These are phyloP conservation scores for Austroboletus niveus DNA, from an alignment of 1,284 basidiomycete species.

Conservation along the genomic window DNA sequence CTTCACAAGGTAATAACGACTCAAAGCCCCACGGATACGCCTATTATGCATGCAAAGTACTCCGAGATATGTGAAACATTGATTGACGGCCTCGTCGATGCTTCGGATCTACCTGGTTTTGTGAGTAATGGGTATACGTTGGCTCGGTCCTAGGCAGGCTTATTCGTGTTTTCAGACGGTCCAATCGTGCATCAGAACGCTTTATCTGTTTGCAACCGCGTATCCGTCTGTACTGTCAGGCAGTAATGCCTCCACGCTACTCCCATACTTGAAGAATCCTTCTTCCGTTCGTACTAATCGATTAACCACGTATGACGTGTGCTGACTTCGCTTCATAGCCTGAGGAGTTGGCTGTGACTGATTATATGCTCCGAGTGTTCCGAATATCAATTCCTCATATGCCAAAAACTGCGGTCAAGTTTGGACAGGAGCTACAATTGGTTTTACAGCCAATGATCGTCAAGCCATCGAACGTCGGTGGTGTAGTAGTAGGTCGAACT, in stretches of 20 bases:
- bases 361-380: slow-evolving; percentile 88
- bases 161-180: slow-evolving; percentile 54
- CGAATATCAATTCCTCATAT: slow-evolving; percentile 80
- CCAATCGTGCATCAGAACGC: slow-evolving; percentile 78
- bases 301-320: not conserved
- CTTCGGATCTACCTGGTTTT: slow-evolving; percentile 73
- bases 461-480: slow-evolving; percentile 69
- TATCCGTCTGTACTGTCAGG: slow-evolving; percentile 82
- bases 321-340: slow-evolving; percentile 43
- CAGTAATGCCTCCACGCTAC: slow-evolving; percentile 73
- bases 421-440: slow-evolving; percentile 81
- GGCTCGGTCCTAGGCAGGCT: not conserved
- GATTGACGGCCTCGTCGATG: slow-evolving; percentile 86
- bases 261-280: slow-evolving; percentile 86
- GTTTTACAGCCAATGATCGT: slow-evolving; percentile 85
- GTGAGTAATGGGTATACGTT: slow-evolving; percentile 43
- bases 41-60: slow-evolving; percentile 60
- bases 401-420: slow-evolving; percentile 83
- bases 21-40: slow-evolving; percentile 35
- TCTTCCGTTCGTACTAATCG: slow-evolving; percentile 51
- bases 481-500: slow-evolving; percentile 51
- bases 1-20: slow-evolving; percentile 74
- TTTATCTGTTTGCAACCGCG: slow-evolving; percentile 78
- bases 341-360: slow-evolving; percentile 81
- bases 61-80: slow-evolving; percentile 78